phyloP scores from a whole-genome alignment of 106 monocot genomes.

The Xerophyta viscosa region DNA sequence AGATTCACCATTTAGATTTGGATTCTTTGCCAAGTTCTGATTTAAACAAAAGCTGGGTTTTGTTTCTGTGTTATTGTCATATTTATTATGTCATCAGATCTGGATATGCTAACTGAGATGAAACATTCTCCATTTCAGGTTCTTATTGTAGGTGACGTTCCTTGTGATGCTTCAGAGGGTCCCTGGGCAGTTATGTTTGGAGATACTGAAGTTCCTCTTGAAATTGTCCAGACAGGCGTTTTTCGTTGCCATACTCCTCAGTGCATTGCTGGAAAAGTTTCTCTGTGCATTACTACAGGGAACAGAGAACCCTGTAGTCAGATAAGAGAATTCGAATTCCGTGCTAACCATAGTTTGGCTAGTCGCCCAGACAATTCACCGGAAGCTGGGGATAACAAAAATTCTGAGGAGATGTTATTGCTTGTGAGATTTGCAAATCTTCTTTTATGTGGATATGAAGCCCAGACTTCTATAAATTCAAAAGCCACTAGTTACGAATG shows the following conservation, averaged over 20 bases:
- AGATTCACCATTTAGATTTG: too few relatives aligned
- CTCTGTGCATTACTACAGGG: constrained; percentile 46
- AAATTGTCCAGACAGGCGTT: constrained; percentile 56
- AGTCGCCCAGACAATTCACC: constrained; percentile 1
- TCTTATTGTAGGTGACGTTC: constrained; percentile 52
- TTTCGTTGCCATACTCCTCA: constrained; percentile 53
- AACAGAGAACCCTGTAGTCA: constrained; percentile 68
- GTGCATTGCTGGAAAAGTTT: constrained; percentile 33
- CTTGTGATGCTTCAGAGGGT: constrained; percentile 35
- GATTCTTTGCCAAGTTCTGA: too few relatives aligned
- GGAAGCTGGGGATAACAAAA: constrained; percentile 3
- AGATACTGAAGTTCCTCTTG: constrained; percentile 46
- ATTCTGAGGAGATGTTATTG: constrained; percentile 34
- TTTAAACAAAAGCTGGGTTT: too few relatives aligned
- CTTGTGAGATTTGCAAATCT: constrained; percentile 33
- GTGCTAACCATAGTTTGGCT: constrained; percentile 19
- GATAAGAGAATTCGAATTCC: constrained; percentile 55
- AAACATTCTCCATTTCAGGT: constrained; percentile 20
- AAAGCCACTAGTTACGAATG: not conserved
- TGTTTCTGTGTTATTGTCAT: too few relatives aligned
- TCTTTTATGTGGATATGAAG: constrained; percentile 23
- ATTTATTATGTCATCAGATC: not conserved
- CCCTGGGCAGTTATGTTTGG: constrained; percentile 60
- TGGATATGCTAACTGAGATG: not conserved
- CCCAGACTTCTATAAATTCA: constrained; percentile 4